Conservation (phyloP, 148 eudicot species). For the Hydrangea macrophylla region DNA sequence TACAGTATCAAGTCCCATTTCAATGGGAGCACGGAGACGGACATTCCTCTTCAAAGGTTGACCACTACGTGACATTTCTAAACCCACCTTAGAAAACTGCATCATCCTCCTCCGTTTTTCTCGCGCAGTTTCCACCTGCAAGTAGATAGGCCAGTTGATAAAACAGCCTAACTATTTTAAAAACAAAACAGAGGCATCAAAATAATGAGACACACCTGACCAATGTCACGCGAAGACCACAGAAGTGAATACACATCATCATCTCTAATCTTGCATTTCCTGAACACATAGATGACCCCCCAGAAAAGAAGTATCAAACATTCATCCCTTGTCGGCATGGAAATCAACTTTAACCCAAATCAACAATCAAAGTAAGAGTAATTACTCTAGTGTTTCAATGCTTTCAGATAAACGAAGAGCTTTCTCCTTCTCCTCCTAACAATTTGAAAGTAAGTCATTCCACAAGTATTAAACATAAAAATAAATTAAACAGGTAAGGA, state of each 20-base stretch:
- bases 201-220: slow-evolving; percentile 56
- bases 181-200: no score
- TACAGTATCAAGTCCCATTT: slow-evolving; percentile 24
- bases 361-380: slow-evolving; percentile 4
- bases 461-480: neutral
- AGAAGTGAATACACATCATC: slow-evolving; percentile 65
- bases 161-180: neutral
- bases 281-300: slow-evolving; percentile 24
- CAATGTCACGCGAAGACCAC: slow-evolving; percentile 67
- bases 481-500: neutral
- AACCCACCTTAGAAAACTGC: slow-evolving; percentile 65
- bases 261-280: slow-evolving; percentile 65
- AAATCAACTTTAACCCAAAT: neutral
- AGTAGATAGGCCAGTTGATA: neutral
- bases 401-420: slow-evolving; percentile 55
- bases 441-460: slow-evolving; percentile 8
- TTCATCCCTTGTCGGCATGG: neutral
- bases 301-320: slow-evolving; percentile 2
- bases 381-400: slow-evolving; percentile 67
- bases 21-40: slow-evolving; percentile 22
- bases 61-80: slow-evolving; percentile 40
- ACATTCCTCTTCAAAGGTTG: slow-evolving; percentile 37
- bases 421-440: slow-evolving; percentile 75
- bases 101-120: slow-evolving; percentile 74
- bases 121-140: slow-evolving; percentile 62